Conservation (phyloP, 2,329 filamentous ascomycete species). For the Verticillium klebahnii region DNA sequence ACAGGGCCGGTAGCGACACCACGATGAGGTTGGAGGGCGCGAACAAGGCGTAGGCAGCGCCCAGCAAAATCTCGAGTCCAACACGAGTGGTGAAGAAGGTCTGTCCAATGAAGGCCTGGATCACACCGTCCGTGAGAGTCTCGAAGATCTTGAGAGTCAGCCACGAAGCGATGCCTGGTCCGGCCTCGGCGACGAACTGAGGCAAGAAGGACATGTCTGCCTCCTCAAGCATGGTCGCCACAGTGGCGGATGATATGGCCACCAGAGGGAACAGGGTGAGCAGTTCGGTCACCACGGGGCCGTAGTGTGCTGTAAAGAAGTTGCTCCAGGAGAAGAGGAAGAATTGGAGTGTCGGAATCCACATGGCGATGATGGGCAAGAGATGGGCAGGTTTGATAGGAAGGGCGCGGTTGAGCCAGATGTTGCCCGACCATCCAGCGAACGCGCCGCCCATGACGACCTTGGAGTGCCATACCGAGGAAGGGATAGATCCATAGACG, state of each 20-base stretch:
- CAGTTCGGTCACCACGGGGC: constrained; percentile 70
- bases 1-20: constrained; percentile 64
- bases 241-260: constrained; percentile 57
- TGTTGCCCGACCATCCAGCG: constrained; percentile 66
- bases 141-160: constrained; percentile 55
- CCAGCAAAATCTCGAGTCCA: constrained; percentile 66
- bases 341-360: constrained; percentile 69
- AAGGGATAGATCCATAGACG: constrained; percentile 81
- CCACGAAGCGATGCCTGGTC: constrained; percentile 63
- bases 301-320: constrained; percentile 61
- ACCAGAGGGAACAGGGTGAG: constrained; percentile 69
- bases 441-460: constrained; percentile 64
- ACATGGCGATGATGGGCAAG: constrained; percentile 70
- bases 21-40: constrained; percentile 66
- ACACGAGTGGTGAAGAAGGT: constrained; percentile 64
- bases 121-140: constrained; percentile 28
- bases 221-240: constrained; percentile 60
- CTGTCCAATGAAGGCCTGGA: constrained; percentile 52
- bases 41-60: constrained; percentile 58
- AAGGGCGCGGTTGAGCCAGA: constrained; percentile 46
- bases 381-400: constrained; percentile 45
- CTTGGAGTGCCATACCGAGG: constrained; percentile 65
- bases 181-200: constrained; percentile 55
- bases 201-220: constrained; percentile 52
- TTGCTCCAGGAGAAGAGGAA: constrained; percentile 64